phyloP scores from a whole-genome alignment of 202 grass and related monocot genomes.

The Carex arenaria region DNA sequence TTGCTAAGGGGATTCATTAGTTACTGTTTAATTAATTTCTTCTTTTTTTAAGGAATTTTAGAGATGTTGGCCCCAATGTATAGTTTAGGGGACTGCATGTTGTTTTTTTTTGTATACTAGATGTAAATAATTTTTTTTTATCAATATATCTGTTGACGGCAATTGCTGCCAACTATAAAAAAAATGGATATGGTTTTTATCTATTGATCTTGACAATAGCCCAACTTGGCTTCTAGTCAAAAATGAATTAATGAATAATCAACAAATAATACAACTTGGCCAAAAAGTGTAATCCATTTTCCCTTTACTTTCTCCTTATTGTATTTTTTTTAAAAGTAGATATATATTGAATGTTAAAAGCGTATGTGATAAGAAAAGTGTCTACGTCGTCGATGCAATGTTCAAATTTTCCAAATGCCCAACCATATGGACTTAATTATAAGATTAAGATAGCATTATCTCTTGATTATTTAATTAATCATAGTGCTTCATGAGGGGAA shows the following conservation, averaged over 20 bases:
- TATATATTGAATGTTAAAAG: constrained; percentile 7
- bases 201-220: not conserved
- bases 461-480: constrained; percentile 2
- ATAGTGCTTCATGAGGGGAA: constrained; percentile 10
- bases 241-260: not conserved
- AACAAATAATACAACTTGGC: constrained; percentile 3
- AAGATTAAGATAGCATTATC: constrained; percentile 16
- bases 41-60: too few species aligned
- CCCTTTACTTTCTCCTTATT: not conserved
- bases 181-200: not conserved
- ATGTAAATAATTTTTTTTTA: too few species aligned
- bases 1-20: too few species aligned
- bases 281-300: not conserved
- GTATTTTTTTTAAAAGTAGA: not conserved
- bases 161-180: too few species aligned
- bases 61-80: too few species aligned
- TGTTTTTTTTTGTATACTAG: too few species aligned
- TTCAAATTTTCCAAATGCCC: not conserved
- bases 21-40: too few species aligned
- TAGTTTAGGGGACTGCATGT: too few species aligned
- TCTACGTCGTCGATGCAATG: not conserved
- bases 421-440: constrained; percentile 13
- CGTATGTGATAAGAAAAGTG: constrained; percentile 5
- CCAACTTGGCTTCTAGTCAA: not conserved
- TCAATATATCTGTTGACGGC: too few species aligned